A percentile compares a stretch with the other conserved stretches of the same genome.
These are phyloP conservation scores for Geotrichum histeridarum DNA, from an alignment of 1,139 yeast genomes.

Conservation along the genomic window DNA sequence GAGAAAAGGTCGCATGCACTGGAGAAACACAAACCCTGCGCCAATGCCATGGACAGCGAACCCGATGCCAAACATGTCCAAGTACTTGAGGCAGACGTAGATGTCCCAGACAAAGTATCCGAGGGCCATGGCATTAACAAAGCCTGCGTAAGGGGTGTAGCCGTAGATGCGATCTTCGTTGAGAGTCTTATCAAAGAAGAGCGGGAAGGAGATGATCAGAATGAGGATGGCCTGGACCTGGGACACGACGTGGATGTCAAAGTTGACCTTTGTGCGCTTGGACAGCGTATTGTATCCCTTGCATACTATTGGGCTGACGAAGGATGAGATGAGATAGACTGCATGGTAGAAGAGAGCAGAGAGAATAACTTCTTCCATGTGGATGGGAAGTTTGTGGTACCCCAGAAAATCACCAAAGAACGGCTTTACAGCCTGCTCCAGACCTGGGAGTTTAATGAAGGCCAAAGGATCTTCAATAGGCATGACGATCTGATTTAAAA, in stretches of 20 bases:
- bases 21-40: constrained; percentile 67
- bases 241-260: constrained; percentile 85
- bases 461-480: constrained; percentile 18
- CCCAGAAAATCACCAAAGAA: constrained; percentile 25
- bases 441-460: constrained; percentile 17
- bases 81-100: constrained; percentile 55
- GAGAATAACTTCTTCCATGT: constrained; percentile 49
- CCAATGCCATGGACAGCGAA: constrained; percentile 83
- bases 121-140: constrained; percentile 63
- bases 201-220: constrained; percentile 50
- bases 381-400: constrained; percentile 37
- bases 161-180: constrained; percentile 52
- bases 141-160: constrained; percentile 66
- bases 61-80: constrained; percentile 68
- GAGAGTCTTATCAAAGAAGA: constrained; percentile 53
- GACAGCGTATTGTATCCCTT: constrained; percentile 41
- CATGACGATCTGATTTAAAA: background rate
- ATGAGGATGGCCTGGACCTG: constrained; percentile 72
- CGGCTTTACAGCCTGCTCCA: constrained; percentile 16
- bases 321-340: constrained; percentile 43
- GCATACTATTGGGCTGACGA: constrained; percentile 44
- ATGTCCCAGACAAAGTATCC: constrained; percentile 96
- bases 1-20: constrained; percentile 66
- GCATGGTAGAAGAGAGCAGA: constrained; percentile 46
- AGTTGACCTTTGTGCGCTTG: constrained; percentile 54